Percentiles rank a stretch among this genome's conserved stretches.
Evolutionary conservation across 257 asterid species (phyloP).

Genomic region (Nicotiana tabacum): DNA sequence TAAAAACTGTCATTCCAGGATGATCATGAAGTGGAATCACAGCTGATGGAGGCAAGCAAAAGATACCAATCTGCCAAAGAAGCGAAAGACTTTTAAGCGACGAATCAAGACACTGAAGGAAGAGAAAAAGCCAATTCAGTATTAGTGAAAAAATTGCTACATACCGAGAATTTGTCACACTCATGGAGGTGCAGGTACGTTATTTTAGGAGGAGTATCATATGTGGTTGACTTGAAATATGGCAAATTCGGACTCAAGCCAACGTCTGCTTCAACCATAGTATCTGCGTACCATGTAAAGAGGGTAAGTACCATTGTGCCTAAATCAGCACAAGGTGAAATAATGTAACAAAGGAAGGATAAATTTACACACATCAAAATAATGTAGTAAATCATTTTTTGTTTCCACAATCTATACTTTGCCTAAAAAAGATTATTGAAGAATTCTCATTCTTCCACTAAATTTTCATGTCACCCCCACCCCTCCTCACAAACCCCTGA

Average conservation of each 20-base stretch:
- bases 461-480: no score
- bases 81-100: not conserved
- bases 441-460: not conserved
- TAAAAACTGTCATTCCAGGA: slow-evolving; percentile 92
- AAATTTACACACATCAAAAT: not conserved
- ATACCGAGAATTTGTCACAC: slow-evolving; percentile 75
- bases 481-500: not conserved
- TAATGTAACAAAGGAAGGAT: not conserved
- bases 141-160: slow-evolving; percentile 4
- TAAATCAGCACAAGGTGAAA: not conserved
- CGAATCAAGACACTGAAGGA: not conserved
- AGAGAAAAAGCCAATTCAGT: not conserved
- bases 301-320: not conserved
- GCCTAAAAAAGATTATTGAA: not conserved
- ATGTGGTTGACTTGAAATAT: slow-evolving; percentile 32
- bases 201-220: slow-evolving; percentile 41
- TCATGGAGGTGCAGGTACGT: slow-evolving; percentile 62
- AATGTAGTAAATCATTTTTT: not conserved
- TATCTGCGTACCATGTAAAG: not conserved
- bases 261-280: slow-evolving; percentile 3
- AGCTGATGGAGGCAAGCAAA: slow-evolving; percentile 82
- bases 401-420: not conserved
- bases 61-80: slow-evolving; percentile 67
- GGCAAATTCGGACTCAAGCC: slow-evolving; percentile 33
- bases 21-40: slow-evolving; percentile 93